Base-by-base conservation (phyloP, 228 moss, liverwort and hornwort genomes). In the Sphagnum magellanicum region DNA sequence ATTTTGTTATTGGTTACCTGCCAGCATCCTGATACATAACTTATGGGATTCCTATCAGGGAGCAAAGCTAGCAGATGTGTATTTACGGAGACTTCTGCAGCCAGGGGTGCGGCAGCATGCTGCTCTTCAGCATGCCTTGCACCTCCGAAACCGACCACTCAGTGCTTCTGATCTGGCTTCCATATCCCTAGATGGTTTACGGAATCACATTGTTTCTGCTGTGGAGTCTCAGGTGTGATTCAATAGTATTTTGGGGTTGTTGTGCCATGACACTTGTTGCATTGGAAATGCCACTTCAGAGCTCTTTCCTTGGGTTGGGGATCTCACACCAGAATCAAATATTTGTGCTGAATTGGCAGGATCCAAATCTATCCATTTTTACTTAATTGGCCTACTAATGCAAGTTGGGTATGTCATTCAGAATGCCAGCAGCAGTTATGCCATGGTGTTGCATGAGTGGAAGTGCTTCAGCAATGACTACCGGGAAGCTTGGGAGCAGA, bases 51-150 rank as follows among this genome's bases (percentile, higher is more conserved):
- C 32, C 32, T 32, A 32, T 32, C 55, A 55, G 55, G 55, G 55
- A 55, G 12, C 12, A 55, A 48, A 82, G 16, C 82, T 93, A 71
- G 79, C 93, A 72, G 81, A 81, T 71, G 74, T 98, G 57, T 98
- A 93, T 68, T 71, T 98, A 50, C 87, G 88, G 81, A 87, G 94
- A 68, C 84, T 98, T 16, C 72, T 98, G 73, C 94, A 98, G 75
- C 94, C 93, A 48, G 94, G 93, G 70, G 80, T 94, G 5, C 83
- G 93, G 51, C 90, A 92, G 67, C 87, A 79, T 63, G 81, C 82
- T 55, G 78, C 94, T 67, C 90, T 98, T 64, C 87, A 87, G 78
- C 83, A 89, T 49, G 86, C 89, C 71, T 71, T 98, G 72, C 81
- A 79, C 67, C 75, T 74, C 67, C 87, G 77, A 60, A 79, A 87